A percentile compares a stretch with the other conserved stretches of the same genome.
These are phyloP conservation scores for Simplicillium sp. DNA, from an alignment of 2,329 filamentous ascomycete genomes.

Conservation along the genomic window DNA sequence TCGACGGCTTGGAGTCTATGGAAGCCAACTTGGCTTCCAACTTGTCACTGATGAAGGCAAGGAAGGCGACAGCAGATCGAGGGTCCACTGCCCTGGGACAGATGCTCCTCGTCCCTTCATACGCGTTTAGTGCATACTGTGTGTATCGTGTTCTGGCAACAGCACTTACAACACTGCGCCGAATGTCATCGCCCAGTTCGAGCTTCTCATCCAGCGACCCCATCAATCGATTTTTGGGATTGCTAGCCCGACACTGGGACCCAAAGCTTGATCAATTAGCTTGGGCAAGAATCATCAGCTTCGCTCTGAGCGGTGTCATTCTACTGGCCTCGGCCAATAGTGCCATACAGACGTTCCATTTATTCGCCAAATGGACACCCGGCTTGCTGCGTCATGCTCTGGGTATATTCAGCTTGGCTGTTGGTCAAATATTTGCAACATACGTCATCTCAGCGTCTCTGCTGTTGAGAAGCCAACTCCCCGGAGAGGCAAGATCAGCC, in stretches of 20 bases:
- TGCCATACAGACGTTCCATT: constrained; percentile 74
- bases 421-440: constrained; percentile 72
- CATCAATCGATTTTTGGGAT: constrained; percentile 71
- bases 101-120: constrained; percentile 51
- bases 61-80: constrained; percentile 54
- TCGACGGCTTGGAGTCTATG: constrained; percentile 74
- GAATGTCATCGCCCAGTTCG: constrained; percentile 30
- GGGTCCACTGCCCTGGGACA: constrained; percentile 59
- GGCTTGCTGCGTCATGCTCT: constrained; percentile 63
- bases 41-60: constrained; percentile 51
- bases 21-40: constrained; percentile 58
- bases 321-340: constrained; percentile 73
- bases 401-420: constrained; percentile 68
- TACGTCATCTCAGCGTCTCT: constrained; percentile 78
- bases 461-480: constrained; percentile 69
- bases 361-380: constrained; percentile 69
- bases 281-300: constrained; percentile 79
- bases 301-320: constrained; percentile 74
- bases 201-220: constrained; percentile 65
- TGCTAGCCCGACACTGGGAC: constrained; percentile 77
- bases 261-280: constrained; percentile 71
- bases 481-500: constrained; percentile 64
- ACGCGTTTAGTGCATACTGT: constrained; percentile 72
- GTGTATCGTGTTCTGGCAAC: constrained; percentile 74
- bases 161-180: constrained; percentile 55